These are phyloP conservation scores for Effrenium voratum DNA, from an alignment of 73 alveolate species.

Conservation along the genomic window DNA sequence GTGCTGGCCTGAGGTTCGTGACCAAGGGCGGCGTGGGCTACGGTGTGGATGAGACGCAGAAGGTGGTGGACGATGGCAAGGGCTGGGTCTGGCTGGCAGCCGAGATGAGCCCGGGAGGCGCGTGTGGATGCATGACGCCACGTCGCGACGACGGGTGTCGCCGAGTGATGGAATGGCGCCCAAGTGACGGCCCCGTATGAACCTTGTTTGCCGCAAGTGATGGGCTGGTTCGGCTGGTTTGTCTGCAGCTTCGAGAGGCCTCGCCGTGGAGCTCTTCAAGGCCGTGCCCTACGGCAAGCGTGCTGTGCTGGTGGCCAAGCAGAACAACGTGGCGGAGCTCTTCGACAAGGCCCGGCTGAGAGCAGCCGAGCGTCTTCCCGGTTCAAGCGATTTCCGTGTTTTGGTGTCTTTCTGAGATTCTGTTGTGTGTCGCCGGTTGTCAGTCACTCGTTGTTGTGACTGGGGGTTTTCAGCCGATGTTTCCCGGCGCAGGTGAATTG, in stretches of 20 bases:
- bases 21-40: conserved; percentile 53
- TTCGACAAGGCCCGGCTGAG: not conserved
- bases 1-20: not conserved
- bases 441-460: not conserved
- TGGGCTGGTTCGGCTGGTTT: no score
- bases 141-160: no score
- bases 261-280: conserved; percentile 16
- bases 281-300: conserved; percentile 31
- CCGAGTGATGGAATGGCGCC: no score
- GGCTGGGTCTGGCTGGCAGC: conserved; percentile 80
- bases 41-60: conserved; percentile 25
- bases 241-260: no score
- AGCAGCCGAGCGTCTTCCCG: not conserved
- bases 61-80: conserved; percentile 74
- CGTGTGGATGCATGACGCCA: no score
- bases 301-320: conserved; percentile 6
- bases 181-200: no score
- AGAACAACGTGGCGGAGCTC: conserved; percentile 12
- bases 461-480: not conserved
- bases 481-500: not conserved
- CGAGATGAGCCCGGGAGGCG: conserved; percentile 80
- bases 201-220: no score
- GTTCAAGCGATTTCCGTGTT: not conserved
- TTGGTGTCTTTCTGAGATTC: not conserved
- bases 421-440: not conserved